phyloP scores from a whole-genome alignment of 768 basidiomycete genomes.

The Tricholoma furcatifolium region DNA sequence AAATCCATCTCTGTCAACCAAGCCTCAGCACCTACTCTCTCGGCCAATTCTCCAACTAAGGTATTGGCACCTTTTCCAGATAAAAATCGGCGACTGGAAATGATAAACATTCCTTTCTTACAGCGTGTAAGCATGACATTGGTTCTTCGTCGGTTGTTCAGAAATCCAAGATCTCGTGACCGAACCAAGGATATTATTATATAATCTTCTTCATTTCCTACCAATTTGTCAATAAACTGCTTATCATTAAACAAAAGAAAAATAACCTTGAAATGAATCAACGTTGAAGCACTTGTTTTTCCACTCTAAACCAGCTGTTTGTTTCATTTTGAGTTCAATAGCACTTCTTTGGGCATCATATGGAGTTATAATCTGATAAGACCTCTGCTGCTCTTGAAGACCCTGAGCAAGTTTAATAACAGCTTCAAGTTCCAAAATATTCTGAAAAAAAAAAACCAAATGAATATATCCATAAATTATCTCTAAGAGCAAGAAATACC shows the following conservation, averaged over 20 bases:
- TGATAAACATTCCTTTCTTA: constrained; percentile 76
- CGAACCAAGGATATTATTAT: constrained; percentile 76
- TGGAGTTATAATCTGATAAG: constrained; percentile 73
- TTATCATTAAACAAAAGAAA: constrained; percentile 10
- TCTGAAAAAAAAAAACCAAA: constrained; percentile 39
- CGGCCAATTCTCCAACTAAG: constrained; percentile 41
- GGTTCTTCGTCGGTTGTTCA: constrained; percentile 61
- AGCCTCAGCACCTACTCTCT: constrained; percentile 33
- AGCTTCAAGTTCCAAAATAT: constrained; percentile 52
- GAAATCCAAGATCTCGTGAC: constrained; percentile 59
- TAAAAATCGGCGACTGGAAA: constrained; percentile 62
- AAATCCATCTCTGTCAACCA: constrained; percentile 41
- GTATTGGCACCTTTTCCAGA: constrained; percentile 45
- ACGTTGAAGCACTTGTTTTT: constrained; percentile 79
- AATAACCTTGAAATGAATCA: constrained; percentile 78
- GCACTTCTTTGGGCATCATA: constrained; percentile 70
- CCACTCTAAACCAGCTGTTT: constrained; percentile 49
- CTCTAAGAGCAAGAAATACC: constrained; percentile 25
- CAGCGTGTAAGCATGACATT: constrained; percentile 90
- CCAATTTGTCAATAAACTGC: not conserved
- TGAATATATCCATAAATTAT: no score
- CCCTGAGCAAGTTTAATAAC: constrained; percentile 56
- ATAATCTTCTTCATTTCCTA: constrained; percentile 83
- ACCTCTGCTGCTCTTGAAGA: constrained; percentile 47
- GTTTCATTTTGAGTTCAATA: constrained; percentile 58